Percentiles rank a stretch among this genome's conserved stretches.
Conservation (phyloP, 345 rosid species). For the Rhodomyrtus tomentosa region DNA sequence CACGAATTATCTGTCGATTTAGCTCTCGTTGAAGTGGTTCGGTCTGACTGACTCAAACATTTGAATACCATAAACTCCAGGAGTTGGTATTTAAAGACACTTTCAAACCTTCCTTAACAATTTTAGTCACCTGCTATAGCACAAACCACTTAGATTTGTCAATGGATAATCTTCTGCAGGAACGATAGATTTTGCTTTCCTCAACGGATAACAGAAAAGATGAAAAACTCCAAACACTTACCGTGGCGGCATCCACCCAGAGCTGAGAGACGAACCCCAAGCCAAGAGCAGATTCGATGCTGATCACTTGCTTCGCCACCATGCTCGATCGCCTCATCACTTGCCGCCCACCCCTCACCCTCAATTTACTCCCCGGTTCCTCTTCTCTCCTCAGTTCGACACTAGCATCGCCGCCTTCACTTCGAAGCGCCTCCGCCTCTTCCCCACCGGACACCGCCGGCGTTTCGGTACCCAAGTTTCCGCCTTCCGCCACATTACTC, state of each 20-base stretch:
- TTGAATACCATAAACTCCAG: not conserved
- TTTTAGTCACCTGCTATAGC: not conserved
- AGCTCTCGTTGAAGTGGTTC: not conserved
- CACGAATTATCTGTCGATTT: not conserved
- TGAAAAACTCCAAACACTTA: slow-evolving; percentile 14
- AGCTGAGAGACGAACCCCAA: slow-evolving; percentile 78
- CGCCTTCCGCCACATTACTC: not conserved
- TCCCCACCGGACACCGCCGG: not conserved
- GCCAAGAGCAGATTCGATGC: slow-evolving; percentile 59
- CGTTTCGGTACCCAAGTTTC: not conserved
- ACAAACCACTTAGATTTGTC: not conserved
- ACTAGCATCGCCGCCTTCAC: not conserved
- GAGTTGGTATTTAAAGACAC: not conserved
- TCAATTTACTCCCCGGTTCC: not conserved
- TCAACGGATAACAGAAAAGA: not conserved
- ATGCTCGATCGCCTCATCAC: slow-evolving; percentile 47
- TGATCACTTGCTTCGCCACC: slow-evolving; percentile 80
- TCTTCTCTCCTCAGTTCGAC: not conserved
- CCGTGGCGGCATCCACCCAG: slow-evolving; percentile 67
- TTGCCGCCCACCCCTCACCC: slow-evolving; percentile 28
- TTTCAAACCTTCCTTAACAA: not conserved
- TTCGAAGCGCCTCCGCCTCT: slow-evolving; percentile 14
- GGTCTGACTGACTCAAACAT: not conserved
- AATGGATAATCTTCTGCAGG: not conserved
- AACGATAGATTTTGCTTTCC: not conserved